Evolutionary conservation across 768 basidiomycete genomes (phyloP).

Genomic region (Termitomyces sp.): DNA sequence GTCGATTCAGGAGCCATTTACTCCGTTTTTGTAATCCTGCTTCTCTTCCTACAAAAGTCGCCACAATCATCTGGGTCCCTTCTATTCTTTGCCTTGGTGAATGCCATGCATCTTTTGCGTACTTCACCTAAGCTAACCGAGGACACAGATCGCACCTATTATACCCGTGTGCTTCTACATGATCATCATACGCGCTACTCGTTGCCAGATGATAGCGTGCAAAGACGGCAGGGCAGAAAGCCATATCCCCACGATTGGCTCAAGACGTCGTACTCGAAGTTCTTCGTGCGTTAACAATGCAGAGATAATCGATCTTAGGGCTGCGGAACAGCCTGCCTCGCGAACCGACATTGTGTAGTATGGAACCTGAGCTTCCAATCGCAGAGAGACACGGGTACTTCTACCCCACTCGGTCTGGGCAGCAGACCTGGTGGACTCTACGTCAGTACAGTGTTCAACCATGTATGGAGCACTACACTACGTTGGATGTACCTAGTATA

Average conservation of each 20-base stretch:
- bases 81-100: too few species aligned
- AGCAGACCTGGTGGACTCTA: background rate
- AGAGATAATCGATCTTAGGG: background rate
- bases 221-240: background rate
- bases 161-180: constrained; percentile 7
- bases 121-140: too few species aligned
- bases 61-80: too few species aligned
- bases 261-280: too few species aligned
- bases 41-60: background rate
- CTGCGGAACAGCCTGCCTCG: background rate
- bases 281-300: background rate
- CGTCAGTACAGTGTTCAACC: background rate
- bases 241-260: background rate
- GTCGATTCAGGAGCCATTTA: constrained; percentile 4
- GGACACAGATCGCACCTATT: background rate
- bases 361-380: background rate
- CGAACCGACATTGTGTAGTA: background rate
- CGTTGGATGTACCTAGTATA: too few species aligned
- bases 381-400: background rate
- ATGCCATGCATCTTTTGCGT: too few species aligned
- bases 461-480: too few species aligned
- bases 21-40: background rate
- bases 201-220: background rate
- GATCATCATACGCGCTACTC: background rate
- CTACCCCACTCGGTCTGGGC: too few species aligned